Base-by-base conservation (phyloP, 106 monocot species). In the Allium sativum region DNA sequence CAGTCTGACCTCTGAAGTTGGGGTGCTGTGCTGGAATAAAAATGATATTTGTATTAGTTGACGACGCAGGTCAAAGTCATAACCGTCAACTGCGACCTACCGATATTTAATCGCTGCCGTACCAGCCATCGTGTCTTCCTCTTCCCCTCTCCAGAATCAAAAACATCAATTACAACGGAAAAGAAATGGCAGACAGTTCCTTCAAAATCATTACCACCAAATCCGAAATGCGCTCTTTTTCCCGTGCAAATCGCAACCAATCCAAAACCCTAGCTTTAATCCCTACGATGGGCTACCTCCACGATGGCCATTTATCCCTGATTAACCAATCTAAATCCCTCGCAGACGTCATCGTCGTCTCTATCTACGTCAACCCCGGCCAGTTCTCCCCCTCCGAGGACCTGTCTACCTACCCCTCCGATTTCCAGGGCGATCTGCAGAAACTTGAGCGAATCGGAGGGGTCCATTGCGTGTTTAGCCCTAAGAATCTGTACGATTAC, bases 261-360 rank as follows among this genome's bases (percentile, higher is more conserved):
- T 9, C 18, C 52, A 67, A 59, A 48, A 74, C 75, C 57, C 11
- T 98, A 4, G 96, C 87, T 16, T 64, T 98, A 14, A 87, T 98
- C 18, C 96, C 98, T 61, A 98, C 98, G 72, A 98, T 98, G 98
- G 98, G 98, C 6, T 88, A 63, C 70, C 98, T 98, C 63, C 98
- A 98, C 72, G 58, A 80, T 2, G 98, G 98, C 13, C 92, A 98
- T 78, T 82, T 98, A 42, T 82, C 92, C 10, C 85, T 98, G 55
- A 46, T 92, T 58, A 73, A 60, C 15, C 56, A 57, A 0, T 91
- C 98, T 68, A 40, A 62, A 14, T 8, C 70, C 56, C 68, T 44
- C 8, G 84, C 92, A 7, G 66, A 78, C 69, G 11, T 78, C 77
- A 47, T 55, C 65, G 88, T 92, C 59, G 98, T 98, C 72, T 92